Percentiles rank a stretch among this genome's conserved stretches.
Conservation (phyloP, 164 flowering plant species). For the Taxillus chinensis region DNA sequence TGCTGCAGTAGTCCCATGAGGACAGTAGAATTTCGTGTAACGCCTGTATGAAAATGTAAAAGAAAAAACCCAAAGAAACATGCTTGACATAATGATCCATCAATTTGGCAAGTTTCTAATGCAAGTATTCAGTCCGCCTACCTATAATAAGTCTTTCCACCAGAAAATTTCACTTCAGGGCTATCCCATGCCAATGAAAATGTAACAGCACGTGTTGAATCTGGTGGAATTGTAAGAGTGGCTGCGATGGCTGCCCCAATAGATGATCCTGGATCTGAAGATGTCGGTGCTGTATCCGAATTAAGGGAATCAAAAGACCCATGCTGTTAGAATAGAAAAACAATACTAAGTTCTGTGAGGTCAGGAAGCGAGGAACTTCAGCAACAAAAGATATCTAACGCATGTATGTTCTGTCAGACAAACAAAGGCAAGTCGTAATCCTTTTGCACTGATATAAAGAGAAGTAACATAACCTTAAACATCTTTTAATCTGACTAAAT, state of each 20-base stretch:
- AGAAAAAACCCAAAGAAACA: background rate
- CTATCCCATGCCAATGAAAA: slow-evolving; percentile 87
- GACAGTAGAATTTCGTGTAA: slow-evolving; percentile 85
- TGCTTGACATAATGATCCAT: slow-evolving; percentile 7
- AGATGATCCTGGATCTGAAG: slow-evolving; percentile 68
- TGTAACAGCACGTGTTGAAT: slow-evolving; percentile 44
- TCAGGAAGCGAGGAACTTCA: no score
- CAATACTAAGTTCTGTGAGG: slow-evolving; percentile 5
- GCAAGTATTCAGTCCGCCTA: slow-evolving; percentile 8
- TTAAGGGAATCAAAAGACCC: slow-evolving; percentile 63
- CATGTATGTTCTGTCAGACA: no score
- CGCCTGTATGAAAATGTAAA: slow-evolving; percentile 41
- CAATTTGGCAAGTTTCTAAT: background rate
- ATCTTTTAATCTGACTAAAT: no score
- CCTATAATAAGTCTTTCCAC: slow-evolving; percentile 74
- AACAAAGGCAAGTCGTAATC: no score
- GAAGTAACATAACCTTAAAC: no score
- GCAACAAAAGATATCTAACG: no score
- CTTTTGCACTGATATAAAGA: no score
- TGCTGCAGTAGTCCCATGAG: slow-evolving; percentile 60
- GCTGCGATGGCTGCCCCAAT: slow-evolving; percentile 91
- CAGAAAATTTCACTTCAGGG: slow-evolving; percentile 61
- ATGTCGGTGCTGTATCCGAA: slow-evolving; percentile 21
- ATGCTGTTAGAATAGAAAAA: slow-evolving; percentile 33
- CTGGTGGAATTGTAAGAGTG: slow-evolving; percentile 48